A percentile compares a stretch with the other conserved stretches of the same genome.
Conservation (phyloP, 2,329 filamentous ascomycete species). For the Colletotrichum sp. region DNA sequence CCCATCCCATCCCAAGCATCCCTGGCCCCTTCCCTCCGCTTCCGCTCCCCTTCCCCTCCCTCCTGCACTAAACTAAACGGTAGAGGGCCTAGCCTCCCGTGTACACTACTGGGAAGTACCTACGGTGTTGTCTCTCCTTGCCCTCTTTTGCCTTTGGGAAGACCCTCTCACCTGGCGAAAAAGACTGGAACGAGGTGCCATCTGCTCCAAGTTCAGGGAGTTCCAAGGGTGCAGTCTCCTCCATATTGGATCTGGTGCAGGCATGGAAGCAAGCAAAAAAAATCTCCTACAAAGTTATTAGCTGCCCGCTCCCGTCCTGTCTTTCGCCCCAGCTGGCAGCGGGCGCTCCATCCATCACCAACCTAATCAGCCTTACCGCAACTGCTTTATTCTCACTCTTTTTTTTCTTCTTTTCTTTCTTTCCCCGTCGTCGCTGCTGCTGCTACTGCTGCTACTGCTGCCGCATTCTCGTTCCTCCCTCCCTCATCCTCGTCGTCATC, state of each 20-base stretch:
- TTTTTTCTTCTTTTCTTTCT: background rate
- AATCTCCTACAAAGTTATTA: slow-evolving; percentile 18
- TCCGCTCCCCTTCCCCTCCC: background rate
- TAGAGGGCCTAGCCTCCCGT: background rate
- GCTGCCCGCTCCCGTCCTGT: slow-evolving; percentile 20
- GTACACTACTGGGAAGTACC: background rate
- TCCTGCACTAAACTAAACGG: background rate
- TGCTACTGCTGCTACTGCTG: background rate
- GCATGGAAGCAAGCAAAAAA: background rate
- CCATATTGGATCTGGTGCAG: background rate
- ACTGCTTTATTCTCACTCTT: slow-evolving; percentile 4
- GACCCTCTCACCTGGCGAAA: background rate
- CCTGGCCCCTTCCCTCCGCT: background rate
- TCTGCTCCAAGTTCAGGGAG: background rate
- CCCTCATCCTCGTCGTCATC: background rate
- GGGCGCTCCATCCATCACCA: slow-evolving; percentile 14
- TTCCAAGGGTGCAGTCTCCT: background rate
- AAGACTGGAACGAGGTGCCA: background rate
- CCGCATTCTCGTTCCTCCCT: background rate
- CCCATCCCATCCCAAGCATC: background rate
- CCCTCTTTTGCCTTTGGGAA: background rate
- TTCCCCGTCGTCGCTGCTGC: background rate
- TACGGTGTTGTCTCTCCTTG: background rate
- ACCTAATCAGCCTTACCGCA: slow-evolving; percentile 20
- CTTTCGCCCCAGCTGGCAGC: slow-evolving; percentile 11